A percentile compares a stretch with the other conserved stretches of the same genome.
Conservation (phyloP, 116 monocot genomes). For the Thalassia testudinum region DNA sequence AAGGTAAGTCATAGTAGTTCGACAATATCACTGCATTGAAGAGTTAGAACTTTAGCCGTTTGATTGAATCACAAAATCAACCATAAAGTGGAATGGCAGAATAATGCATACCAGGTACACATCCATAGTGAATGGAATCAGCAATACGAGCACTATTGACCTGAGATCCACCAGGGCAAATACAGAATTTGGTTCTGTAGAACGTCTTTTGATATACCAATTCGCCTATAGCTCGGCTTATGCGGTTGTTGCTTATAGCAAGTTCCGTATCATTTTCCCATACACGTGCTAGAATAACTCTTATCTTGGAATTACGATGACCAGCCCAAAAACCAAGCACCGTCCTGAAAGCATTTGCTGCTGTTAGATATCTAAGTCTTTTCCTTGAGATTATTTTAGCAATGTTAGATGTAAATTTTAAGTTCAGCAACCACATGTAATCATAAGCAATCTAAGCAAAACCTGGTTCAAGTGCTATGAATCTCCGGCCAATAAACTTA, state of each 20-base stretch:
- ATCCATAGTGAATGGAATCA: conserved; percentile 94
- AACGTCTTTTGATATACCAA: conserved; percentile 85
- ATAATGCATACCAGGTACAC: conserved; percentile 57
- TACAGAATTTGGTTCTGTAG: conserved; percentile 84
- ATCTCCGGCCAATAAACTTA: no score
- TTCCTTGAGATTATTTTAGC: no score
- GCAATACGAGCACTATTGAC: conserved; percentile 92
- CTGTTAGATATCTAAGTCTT: no score
- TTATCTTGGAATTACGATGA: conserved; percentile 88
- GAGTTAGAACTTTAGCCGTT: not conserved
- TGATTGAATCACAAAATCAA: no score
- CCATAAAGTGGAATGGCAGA: no score
- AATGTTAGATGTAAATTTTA: no score
- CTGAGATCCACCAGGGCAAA: conserved; percentile 98
- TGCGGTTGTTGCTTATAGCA: conserved; percentile 91
- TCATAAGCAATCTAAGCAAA: no score
- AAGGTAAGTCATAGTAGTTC: conserved; percentile 91
- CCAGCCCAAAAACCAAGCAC: conserved; percentile 98
- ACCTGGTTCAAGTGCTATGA: no score
- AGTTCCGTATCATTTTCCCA: conserved; percentile 99
- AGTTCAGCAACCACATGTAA: no score
- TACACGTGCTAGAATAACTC: conserved; percentile 81
- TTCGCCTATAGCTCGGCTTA: conserved; percentile 74
- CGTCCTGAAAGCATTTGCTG: conserved; percentile 32
- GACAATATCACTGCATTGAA: conserved; percentile 74